Base-by-base conservation (phyloP, 148 eudicot genomes). In the Arbutus unedo region DNA sequence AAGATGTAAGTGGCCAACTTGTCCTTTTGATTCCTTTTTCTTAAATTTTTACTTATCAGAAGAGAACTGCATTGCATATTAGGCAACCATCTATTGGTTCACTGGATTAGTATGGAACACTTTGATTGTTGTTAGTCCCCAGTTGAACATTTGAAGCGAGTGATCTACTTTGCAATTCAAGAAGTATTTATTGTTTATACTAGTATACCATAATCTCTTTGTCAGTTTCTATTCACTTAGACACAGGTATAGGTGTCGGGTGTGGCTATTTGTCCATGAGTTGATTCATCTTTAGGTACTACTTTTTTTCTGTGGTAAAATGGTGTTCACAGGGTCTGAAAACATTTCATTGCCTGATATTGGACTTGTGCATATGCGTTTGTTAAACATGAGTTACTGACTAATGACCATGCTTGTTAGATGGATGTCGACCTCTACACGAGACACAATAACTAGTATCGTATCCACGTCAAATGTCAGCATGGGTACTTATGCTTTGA, bases 281-380 rank as follows among this genome's bases (percentile, higher is more conserved):
- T 66, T 66, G 71, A 66, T 25, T 66, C 44, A 10, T 25, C n/a
- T n/a, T n/a, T n/a, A n/a, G n/a, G n/a, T n/a, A n/a, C n/a, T n/a
- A n/a, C n/a, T n/a, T n/a, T n/a, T n/a, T n/a, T n/a, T n/a, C n/a
- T n/a, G n/a, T n/a, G n/a, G n/a, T n/a, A n/a, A n/a, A 66, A 25
- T 66, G 71, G 71, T 66, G 43, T 66, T 66, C 71, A 4, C 41
- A 66, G 71, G 43, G 71, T 60, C 31, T 60, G n/a, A 60, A n/a
- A 60, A 66, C 71, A 66, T 11, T 66, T 66, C 71, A 10, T 66
- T 25, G 16, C 43, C 0, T 25, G 71, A 66, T 25, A 53, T 10
- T 66, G 15, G 5, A 25, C 14, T 66, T 3, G 41, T 66, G 43
- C 25, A 14, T 25, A 10, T 8, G 11, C 43, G 9, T 66, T 14